Base-by-base conservation (phyloP, 2,329 filamentous ascomycete genomes). In the Samsoniella hepiali region DNA sequence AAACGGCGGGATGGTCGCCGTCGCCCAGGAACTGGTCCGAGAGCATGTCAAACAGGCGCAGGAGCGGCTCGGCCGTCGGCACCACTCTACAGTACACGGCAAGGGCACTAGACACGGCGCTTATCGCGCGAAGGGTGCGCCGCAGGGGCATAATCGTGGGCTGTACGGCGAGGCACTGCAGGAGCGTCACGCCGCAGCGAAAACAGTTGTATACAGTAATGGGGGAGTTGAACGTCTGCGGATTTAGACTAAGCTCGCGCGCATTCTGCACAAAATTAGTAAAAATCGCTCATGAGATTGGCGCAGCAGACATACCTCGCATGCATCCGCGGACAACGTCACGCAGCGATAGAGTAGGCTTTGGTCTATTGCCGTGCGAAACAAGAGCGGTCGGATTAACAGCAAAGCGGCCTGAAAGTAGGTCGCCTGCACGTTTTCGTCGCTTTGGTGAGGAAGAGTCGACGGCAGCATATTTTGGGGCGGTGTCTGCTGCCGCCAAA, bases 181-280 rank as follows among this genome's bases (percentile, higher is more conserved):
- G 38, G 1, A 61, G 47, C 31, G 58, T 61, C 47, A 61, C 50
- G 22, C 58, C 58, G 36, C 58, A 61, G 1, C 58, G 58, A 13
- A 61, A 61, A 22, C 58, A 61, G 29, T 61, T 61, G 49, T 61
- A 61, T 5, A 54, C 58, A 7, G 58, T 53, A 8, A 61, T 61
- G 5, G 58, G 49, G 17, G 58, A 61, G 17, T 44, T 54, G 47
- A 53, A 54, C 5, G 47, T 54, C 27, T 53, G 38, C 11, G 47
- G 47, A 22, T 38, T 61, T 1, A 61, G 50, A 11, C 58, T 61
- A 10, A 61, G 36, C 5, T 42, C 47, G n/a, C 50, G 47, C 32
- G 58, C 58, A 22, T 51, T 61, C 58, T 61, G 22, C 3, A 32
- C 6, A 13, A 5, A 42, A 34, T 53, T 22, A 51, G 49, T 54